Evolutionary conservation across 441 rosid species (phyloP), one percentile per base, ranked within the genome.

Genomic region (Pelargonium fulgidum): DNA sequence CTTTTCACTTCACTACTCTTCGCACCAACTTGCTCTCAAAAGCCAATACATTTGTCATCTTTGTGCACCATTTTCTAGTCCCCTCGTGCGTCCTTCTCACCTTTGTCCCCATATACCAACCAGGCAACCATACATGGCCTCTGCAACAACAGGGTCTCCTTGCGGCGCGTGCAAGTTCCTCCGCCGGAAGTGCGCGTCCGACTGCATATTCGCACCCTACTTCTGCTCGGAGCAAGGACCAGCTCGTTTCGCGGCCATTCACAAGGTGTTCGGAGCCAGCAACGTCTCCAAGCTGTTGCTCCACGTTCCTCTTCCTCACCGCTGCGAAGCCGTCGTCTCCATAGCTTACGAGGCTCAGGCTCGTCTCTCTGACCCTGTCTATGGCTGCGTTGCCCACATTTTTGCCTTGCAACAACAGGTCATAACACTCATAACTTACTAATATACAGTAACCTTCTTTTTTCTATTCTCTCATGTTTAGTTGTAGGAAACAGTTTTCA

Each of bases 81-180:
- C 33, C 33, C 33, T 26, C 33, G 33, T 26, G 33, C 33, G 33
- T 26, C 33, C 33, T 3, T 26, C 3, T 26, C 33, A 1, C 33
- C 7, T 3, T 33, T 33, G 39, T 33, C 39, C 4, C 39, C 39
- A 33, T 33, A 6, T 3, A 33, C 7, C 1, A 0, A 26, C 2
- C 2, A 26, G 2, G 29, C 33, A 26, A 26, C 33, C 33, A 26
- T 1, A 1, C 33, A 26, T 26, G 33, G 33, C 33, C 33, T 26
- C 33, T 26, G 33, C 33, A 4, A 5, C 39, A 4, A 33, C 39
- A 0, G 39, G 39, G 39, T 33, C 39, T 33, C 93, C 98, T 24
- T 93, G 98, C 75, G 98, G 98, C 70, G 98, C 98, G 39, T 93
- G 98, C 86, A 93, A 93, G 71, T 93, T 93, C 83, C 77, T 93